Base-by-base conservation (phyloP, 495 filamentous ascomycete species). In the Tetracladium marchalianum region DNA sequence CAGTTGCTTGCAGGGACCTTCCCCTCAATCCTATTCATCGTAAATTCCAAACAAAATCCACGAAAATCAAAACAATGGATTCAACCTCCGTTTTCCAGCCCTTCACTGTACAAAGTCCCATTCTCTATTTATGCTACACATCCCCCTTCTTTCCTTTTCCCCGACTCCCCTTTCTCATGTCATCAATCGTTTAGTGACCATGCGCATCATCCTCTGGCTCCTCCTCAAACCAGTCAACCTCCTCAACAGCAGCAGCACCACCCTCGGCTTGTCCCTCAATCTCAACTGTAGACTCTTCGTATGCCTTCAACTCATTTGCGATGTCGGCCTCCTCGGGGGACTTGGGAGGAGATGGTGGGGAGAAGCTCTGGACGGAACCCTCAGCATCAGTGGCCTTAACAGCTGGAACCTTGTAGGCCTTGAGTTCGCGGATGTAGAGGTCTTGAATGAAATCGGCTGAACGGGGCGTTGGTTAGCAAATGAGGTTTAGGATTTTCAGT, bases 371-470 rank as follows among this genome's bases (percentile, higher is more conserved):
- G 57, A 97, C 92, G 56, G 93, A 84, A 59, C 84, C 89, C 45
- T 89, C 86, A 60, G 88, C 72, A 63, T 96, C 93, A 49, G 75
- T 73, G 41, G 88, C 70, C 71, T 96, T 96, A 71, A 89, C 57
- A 41, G 82, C 74, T 16, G 82, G 68, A 33, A 85, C 74, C 75
- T 96, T 99, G 81, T 90, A 96, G 66, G 78, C 75, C 66, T 86
- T 89, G 56, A 99, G 80, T 66, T 96, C 90, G 56, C 78, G 78
- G 57, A 99, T 82, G 77, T 97, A 99, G 58, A 99, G 79, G 53
- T 96, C 90, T 70, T 95, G 92, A 54, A 99, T 83, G 53, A 92
- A 75, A 69, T 99, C 92, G 71, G 82, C 93, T 97, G 19, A 39
- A 41, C 40, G 36, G 16, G 48, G 46, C 11, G 9, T n/a, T 27